Percentiles rank a stretch among this genome's conserved stretches.
Evolutionary conservation across 2,329 filamentous ascomycete genomes (phyloP).

Genomic region (Fusarium transvaalense): DNA sequence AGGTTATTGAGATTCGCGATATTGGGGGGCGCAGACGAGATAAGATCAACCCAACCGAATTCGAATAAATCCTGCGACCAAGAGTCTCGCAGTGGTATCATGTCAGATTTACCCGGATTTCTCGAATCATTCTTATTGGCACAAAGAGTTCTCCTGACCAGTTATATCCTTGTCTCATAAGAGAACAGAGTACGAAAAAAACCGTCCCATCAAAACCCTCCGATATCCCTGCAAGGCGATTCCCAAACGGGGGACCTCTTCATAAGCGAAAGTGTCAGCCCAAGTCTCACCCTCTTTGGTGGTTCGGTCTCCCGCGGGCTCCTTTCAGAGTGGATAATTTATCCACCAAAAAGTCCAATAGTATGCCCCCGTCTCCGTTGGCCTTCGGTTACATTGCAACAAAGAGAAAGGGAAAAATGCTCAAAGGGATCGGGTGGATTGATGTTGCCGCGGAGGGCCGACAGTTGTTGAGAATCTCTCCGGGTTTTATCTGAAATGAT

Average conservation of each 20-base stretch:
- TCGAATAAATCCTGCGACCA: background rate
- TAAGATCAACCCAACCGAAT: background rate
- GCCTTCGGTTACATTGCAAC: slow-evolving; percentile 2
- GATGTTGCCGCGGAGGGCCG: slow-evolving; percentile 7
- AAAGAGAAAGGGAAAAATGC: background rate
- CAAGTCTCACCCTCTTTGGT: background rate
- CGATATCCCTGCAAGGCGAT: background rate
- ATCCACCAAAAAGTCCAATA: slow-evolving; percentile 2
- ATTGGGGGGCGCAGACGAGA: background rate
- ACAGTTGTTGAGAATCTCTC: background rate
- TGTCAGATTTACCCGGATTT: background rate
- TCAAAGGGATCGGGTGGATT: background rate
- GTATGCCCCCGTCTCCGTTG: slow-evolving; percentile 17
- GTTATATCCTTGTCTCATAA: background rate
- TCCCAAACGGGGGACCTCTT: slow-evolving; percentile 9
- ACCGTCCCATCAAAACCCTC: background rate
- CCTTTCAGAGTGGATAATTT: slow-evolving; percentile 2
- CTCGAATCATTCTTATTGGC: background rate
- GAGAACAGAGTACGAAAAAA: background rate
- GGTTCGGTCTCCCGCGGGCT: slow-evolving; percentile 30
- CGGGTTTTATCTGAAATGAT: background rate
- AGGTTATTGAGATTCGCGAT: background rate
- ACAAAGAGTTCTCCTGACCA: background rate
- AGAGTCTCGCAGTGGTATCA: background rate
- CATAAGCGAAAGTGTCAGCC: slow-evolving; percentile 24